A percentile compares a stretch with the other conserved stretches of the same genome.
Evolutionary conservation across 305 asterid species (phyloP).

Genomic region (Caryopteris hybrid): DNA sequence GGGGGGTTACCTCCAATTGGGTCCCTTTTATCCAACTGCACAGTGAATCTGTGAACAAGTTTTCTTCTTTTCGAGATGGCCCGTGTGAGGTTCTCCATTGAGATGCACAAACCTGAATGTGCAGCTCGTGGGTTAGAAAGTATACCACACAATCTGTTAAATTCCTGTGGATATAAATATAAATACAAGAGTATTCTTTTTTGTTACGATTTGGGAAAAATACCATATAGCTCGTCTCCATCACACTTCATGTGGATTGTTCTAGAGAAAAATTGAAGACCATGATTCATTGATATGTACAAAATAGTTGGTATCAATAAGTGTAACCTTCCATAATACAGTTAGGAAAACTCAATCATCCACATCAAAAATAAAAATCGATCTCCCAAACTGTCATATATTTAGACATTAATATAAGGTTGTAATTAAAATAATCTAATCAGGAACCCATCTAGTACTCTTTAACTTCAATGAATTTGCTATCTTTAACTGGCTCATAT

Average conservation of each 20-base stretch:
- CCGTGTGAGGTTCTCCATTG: constrained; percentile 10
- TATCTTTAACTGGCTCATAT: background rate
- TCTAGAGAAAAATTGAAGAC: background rate
- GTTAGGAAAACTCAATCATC: background rate
- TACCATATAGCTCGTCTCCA: background rate
- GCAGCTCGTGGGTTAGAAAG: background rate
- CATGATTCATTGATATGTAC: constrained; percentile 7
- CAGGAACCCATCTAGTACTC: background rate
- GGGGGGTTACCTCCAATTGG: constrained; percentile 8
- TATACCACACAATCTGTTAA: constrained; percentile 27
- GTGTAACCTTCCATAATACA: background rate
- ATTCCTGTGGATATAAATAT: background rate
- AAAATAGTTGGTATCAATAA: background rate
- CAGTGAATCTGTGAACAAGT: constrained; percentile 7
- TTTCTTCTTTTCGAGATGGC: too few relatives aligned
- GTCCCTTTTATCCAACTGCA: constrained; percentile 21
- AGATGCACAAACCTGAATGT: constrained; percentile 13
- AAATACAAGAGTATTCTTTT: background rate
- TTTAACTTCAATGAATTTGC: background rate
- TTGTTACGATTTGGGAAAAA: background rate
- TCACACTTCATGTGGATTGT: background rate
- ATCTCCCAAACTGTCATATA: background rate
- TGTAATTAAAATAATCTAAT: background rate
- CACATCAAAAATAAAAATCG: background rate
- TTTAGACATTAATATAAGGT: background rate